Evolutionary conservation across 2,329 filamentous ascomycete genomes (phyloP).

Genomic region (Aspergillus jensenii): DNA sequence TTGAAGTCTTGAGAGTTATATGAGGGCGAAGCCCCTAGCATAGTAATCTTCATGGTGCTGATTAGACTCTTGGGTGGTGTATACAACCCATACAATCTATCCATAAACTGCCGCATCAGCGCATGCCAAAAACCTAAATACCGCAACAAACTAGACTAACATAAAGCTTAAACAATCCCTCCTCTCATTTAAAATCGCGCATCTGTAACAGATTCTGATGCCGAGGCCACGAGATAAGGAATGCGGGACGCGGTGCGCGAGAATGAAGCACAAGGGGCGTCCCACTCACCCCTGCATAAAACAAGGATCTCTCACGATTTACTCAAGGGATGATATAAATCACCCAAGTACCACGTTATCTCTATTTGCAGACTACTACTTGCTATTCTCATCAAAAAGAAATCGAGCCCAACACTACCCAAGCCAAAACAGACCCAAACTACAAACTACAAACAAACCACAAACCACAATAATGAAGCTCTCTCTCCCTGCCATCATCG

Average conservation of each 20-base stretch:
- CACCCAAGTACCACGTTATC: not conserved
- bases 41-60: not conserved
- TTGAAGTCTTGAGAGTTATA: not conserved
- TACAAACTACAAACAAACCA: not conserved
- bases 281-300: no score
- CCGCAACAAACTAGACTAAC: not conserved
- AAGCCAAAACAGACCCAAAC: not conserved
- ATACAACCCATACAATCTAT: no score
- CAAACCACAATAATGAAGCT: conserved; percentile 7
- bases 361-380: not conserved
- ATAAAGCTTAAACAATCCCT: not conserved
- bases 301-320: no score
- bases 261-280: not conserved
- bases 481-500: not conserved
- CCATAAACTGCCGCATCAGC: no score
- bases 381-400: not conserved
- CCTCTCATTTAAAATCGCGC: not conserved
- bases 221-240: not conserved
- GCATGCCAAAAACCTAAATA: not conserved
- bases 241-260: not conserved
- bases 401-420: not conserved
- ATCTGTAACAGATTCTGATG: not conserved
- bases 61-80: no score
- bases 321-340: not conserved
- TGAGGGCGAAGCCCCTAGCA: not conserved